Evolutionary conservation across 768 basidiomycete species (phyloP).

Genomic region (Suillus decipiens): DNA sequence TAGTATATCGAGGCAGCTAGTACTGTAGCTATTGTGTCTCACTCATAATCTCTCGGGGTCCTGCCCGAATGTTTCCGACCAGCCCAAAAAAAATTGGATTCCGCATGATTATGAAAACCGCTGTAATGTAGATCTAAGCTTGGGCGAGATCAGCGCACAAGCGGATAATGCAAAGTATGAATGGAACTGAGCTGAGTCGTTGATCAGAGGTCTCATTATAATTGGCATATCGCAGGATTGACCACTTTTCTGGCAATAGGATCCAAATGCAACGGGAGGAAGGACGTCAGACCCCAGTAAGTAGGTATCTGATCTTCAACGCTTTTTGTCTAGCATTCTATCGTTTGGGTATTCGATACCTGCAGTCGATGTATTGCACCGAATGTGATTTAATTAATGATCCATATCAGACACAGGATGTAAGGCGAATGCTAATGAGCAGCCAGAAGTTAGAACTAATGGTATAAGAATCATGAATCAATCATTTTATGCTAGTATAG

Average conservation of each 20-base stretch:
- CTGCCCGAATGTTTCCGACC: no score
- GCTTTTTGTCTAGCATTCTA: neutral
- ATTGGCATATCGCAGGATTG: neutral
- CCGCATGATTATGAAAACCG: no score
- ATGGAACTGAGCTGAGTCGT: neutral
- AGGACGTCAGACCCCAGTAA: neutral
- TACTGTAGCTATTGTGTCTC: no score
- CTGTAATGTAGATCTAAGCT: no score
- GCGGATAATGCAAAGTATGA: neutral
- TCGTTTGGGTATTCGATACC: neutral
- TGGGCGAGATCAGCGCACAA: neutral
- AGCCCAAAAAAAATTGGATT: no score
- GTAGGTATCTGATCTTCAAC: neutral
- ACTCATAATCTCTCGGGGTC: no score
- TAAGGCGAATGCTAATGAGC: neutral
- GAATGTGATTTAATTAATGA: neutral
- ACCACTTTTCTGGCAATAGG: neutral
- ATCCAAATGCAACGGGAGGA: neutral
- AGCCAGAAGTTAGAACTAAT: neutral
- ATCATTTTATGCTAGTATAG: no score
- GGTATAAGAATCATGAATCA: no score
- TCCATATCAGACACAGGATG: neutral
- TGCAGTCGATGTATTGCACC: no score
- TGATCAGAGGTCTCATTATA: neutral
- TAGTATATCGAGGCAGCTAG: no score